Conservation (phyloP, 129 eudicot genomes). For the Glebionis coronaria region DNA sequence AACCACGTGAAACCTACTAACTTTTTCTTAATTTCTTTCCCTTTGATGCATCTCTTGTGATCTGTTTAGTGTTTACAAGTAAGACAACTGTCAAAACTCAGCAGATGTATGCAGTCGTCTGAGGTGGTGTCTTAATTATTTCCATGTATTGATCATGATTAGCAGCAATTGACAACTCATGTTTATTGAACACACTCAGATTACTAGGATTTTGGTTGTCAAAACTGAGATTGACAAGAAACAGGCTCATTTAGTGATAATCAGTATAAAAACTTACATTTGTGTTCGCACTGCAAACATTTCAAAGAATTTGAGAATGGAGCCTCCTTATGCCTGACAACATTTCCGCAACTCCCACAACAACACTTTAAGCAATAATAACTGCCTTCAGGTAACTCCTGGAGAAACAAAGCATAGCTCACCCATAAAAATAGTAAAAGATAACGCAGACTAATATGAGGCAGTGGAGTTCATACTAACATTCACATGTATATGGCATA, state of each 20-base stretch:
- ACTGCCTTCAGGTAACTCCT: constrained; percentile 85
- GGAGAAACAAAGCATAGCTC: constrained; percentile 19
- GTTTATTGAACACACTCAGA: background rate
- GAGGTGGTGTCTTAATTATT: background rate
- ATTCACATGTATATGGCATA: constrained; percentile 6
- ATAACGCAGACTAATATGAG: constrained; percentile 15
- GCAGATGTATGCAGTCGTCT: background rate
- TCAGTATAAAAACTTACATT: constrained; percentile 47
- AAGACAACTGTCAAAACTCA: constrained; percentile 24
- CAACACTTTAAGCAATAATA: constrained; percentile 83
- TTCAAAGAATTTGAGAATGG: constrained; percentile 36
- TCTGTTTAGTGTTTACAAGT: constrained; percentile 60
- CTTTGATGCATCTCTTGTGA: constrained; percentile 57
- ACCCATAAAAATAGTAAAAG: constrained; percentile 6
- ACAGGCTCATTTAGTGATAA: background rate
- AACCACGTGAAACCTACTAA: constrained; percentile 59
- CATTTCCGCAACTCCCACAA: constrained; percentile 67
- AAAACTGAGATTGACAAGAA: constrained; percentile 1
- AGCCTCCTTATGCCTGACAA: constrained; percentile 45
- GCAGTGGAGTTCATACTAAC: constrained; percentile 1
- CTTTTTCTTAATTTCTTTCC: constrained; percentile 25
- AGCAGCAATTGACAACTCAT: background rate
- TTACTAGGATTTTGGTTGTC: background rate
- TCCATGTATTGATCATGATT: background rate
- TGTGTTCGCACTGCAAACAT: constrained; percentile 74